Evolutionary conservation across 106 monocot genomes (phyloP), one percentile per base, ranked within the genome.

Genomic region (Apostasia ramifera): DNA sequence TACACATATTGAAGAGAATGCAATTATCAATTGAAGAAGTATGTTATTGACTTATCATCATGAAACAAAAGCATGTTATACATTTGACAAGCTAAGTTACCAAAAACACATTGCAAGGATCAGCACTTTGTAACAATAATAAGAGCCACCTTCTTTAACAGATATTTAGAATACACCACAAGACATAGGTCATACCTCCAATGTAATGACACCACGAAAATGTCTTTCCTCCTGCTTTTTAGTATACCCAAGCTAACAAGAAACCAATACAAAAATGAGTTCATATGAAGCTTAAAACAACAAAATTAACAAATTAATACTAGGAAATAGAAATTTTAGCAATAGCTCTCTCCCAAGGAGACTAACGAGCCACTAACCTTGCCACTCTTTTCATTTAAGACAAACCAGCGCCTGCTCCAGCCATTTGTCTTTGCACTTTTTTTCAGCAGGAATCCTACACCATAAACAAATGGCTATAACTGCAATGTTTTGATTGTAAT

Each of bases 161-260:
- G 26, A 26, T 26, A 26, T 26, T 26, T 26, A 26, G 26, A 26
- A 26, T 26, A 26, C 26, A 26, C 26, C 26, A 26, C 26, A 14
- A 58, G 41, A 67, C 38, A 55, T 67, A 38, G 40, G 53, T 53
- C 63, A 71, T 75, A 88, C 95, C 89, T 95, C 95, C 59, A 95
- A 80, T 58, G 71, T 84, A 68, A 95, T 89, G 61, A 95, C 91
- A 78, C 92, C 95, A 64, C 89, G 85, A 75, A 92, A 95, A 76
- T 95, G 95, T 61, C 78, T 88, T 76, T 95, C 95, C 79, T 95
- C 95, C 69, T 89, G 88, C 76, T 95, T 95, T 82, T 89, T 92
- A 26, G 91, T 92, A 70, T 95, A 95, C 26, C 95, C 95, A 78
- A 95, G 89, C 95, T 92, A 74, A 68, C 60, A 64, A 67, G 10